These are phyloP conservation scores for Rosa persica DNA, from an alignment of 306 rosid species.

Conservation along the genomic window DNA sequence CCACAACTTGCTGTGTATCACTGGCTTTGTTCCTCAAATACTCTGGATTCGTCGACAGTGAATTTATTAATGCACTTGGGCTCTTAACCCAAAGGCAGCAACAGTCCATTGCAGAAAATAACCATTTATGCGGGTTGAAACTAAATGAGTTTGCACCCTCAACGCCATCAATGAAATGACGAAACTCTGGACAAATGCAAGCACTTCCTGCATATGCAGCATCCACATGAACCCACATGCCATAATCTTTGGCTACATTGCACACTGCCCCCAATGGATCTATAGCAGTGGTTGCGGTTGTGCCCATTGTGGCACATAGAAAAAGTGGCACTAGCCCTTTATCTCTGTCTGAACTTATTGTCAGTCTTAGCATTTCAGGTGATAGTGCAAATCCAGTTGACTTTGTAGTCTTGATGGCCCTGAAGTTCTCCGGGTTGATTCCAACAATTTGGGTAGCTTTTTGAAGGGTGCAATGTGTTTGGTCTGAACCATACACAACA, in stretches of 20 bases:
- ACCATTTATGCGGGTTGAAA: slow-evolving; percentile 47
- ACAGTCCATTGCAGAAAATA: slow-evolving; percentile 36
- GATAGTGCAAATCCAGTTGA: slow-evolving; percentile 25
- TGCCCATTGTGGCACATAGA: slow-evolving; percentile 39
- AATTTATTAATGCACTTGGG: slow-evolving; percentile 4
- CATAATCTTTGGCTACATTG: slow-evolving; percentile 30
- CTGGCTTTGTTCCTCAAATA: slow-evolving; percentile 25
- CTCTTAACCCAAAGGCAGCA: slow-evolving; percentile 42
- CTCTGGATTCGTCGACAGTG: slow-evolving; percentile 27
- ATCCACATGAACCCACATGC: slow-evolving; percentile 51
- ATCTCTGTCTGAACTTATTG: slow-evolving; percentile 18
- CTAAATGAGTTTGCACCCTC: slow-evolving; percentile 38
- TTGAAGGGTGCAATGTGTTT: slow-evolving; percentile 36
- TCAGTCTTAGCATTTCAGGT: not conserved
- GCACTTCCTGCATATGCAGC: slow-evolving; percentile 44
- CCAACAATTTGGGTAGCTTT: slow-evolving; percentile 39
- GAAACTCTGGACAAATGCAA: slow-evolving; percentile 45
- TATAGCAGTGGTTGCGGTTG: slow-evolving; percentile 36
- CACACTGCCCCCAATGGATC: slow-evolving; percentile 36
- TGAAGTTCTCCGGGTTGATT: slow-evolving; percentile 14
- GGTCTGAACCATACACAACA: slow-evolving; percentile 45
- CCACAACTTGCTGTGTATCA: slow-evolving; percentile 17
- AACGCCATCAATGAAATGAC: slow-evolving; percentile 35
- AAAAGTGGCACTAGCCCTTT: slow-evolving; percentile 33
- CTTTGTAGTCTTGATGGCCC: slow-evolving; percentile 26